Percentiles rank a stretch among this genome's conserved stretches.
phyloP scores from a whole-genome alignment of 139 green algal species.

The Coccomyxa sp. region DNA sequence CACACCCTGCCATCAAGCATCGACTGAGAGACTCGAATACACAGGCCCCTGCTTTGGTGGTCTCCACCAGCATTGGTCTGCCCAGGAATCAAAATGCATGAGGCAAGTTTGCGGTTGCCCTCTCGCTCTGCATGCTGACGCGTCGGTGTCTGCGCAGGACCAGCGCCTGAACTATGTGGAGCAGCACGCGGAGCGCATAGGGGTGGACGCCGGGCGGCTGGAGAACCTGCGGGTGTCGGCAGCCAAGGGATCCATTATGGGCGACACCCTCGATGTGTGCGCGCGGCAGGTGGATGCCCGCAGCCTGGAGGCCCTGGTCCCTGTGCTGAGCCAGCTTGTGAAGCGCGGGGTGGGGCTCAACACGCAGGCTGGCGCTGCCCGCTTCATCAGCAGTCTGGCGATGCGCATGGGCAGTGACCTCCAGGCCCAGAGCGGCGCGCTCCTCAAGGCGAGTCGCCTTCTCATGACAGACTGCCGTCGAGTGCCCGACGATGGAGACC shows the following conservation, averaged over 20 bases:
- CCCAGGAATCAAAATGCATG: no score
- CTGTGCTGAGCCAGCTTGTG: slow-evolving; percentile 29
- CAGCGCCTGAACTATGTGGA: slow-evolving; percentile 70
- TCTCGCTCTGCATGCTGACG: no score
- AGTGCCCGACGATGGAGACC: not conserved
- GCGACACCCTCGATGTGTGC: slow-evolving; percentile 66
- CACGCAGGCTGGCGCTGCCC: slow-evolving; percentile 68
- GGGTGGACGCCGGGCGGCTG: slow-evolving; percentile 63
- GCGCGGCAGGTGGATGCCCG: slow-evolving; percentile 41
- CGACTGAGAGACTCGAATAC: no score
- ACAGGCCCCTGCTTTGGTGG: no score
- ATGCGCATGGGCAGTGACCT: slow-evolving; percentile 29
- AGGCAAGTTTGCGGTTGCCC: no score
- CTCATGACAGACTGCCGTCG: not conserved
- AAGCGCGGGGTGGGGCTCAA: slow-evolving; percentile 60
- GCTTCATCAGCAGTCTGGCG: slow-evolving; percentile 59
- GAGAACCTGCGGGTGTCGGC: slow-evolving; percentile 52
- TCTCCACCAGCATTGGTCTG: no score
- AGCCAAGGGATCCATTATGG: slow-evolving; percentile 40
- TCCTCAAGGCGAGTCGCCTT: slow-evolving; percentile 30
- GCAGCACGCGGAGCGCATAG: slow-evolving; percentile 55
- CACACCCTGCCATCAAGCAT: no score
- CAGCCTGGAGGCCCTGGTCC: slow-evolving; percentile 42
- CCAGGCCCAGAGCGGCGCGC: slow-evolving; percentile 12
- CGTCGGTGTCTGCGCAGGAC: slow-evolving; percentile 48